A percentile compares a stretch with the other conserved stretches of the same genome.
Conservation (phyloP, 2,329 filamentous ascomycete genomes). For the Curvularia verruculosa region DNA sequence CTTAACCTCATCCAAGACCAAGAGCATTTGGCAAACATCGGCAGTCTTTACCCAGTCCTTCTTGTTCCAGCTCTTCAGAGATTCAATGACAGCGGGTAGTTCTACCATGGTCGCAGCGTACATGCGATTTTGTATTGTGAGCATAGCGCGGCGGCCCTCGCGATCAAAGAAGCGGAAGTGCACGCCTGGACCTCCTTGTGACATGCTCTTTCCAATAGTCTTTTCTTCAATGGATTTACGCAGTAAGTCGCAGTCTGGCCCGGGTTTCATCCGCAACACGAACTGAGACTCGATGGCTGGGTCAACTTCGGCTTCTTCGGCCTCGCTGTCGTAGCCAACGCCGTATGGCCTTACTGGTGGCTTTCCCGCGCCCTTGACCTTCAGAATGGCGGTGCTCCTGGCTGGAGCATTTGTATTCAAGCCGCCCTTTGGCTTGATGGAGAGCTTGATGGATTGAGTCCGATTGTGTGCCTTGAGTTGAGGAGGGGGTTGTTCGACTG, state of each 20-base stretch:
- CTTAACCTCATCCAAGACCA: constrained; percentile 73
- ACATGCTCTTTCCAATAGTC: constrained; percentile 70
- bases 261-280: constrained; percentile 84
- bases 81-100: constrained; percentile 84
- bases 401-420: constrained; percentile 19
- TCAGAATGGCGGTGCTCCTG: constrained; percentile 36
- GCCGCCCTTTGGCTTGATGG: constrained; percentile 41
- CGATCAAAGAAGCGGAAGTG: constrained; percentile 77
- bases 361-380: constrained; percentile 45
- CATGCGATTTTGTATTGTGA: constrained; percentile 70
- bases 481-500: constrained; percentile 14
- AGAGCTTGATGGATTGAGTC: constrained; percentile 39
- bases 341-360: constrained; percentile 65
- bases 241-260: constrained; percentile 84
- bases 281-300: constrained; percentile 90
- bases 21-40: constrained; percentile 87
- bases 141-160: constrained; percentile 74
- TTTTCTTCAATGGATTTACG: constrained; percentile 76
- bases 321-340: constrained; percentile 95
- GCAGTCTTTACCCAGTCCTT: constrained; percentile 86
- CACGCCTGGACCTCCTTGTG: constrained; percentile 75
- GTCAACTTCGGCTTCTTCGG: constrained; percentile 85
- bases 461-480: constrained; percentile 22
- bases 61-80: constrained; percentile 92
- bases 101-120: constrained; percentile 84